These are phyloP conservation scores for Tuber brumale DNA, from an alignment of 495 filamentous ascomycete species.

Conservation along the genomic window DNA sequence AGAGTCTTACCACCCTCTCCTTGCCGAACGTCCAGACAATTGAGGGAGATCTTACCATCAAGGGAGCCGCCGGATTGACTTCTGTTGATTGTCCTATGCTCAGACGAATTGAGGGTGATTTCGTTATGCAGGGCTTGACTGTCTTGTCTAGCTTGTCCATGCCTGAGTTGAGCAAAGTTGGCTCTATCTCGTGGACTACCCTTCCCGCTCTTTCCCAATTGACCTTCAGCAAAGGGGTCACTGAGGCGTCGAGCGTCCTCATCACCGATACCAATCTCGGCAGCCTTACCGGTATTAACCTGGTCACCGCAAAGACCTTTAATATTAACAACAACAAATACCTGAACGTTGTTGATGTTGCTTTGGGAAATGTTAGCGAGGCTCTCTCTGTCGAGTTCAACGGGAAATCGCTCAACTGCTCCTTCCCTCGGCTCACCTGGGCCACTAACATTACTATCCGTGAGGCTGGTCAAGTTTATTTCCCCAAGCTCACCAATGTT, in stretches of 20 bases:
- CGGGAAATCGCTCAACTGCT: slow-evolving; percentile 52
- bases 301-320: slow-evolving; percentile 56
- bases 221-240: slow-evolving; percentile 56
- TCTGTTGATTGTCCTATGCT: slow-evolving; percentile 45
- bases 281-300: slow-evolving; percentile 69
- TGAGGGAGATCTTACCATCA: slow-evolving; percentile 58
- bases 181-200: slow-evolving; percentile 60
- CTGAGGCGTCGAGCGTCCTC: slow-evolving; percentile 55
- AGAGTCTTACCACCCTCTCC: slow-evolving; percentile 49
- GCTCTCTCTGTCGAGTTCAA: slow-evolving; percentile 58
- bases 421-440: slow-evolving; percentile 68
- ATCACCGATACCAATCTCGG: slow-evolving; percentile 79
- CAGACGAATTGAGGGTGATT: slow-evolving; percentile 52
- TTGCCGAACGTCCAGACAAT: slow-evolving; percentile 58
- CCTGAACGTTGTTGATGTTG: slow-evolving; percentile 62
- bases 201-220: slow-evolving; percentile 64
- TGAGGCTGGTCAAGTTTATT: slow-evolving; percentile 65
- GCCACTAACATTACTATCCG: slow-evolving; percentile 81
- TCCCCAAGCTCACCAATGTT: slow-evolving; percentile 70
- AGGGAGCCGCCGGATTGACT: slow-evolving; percentile 55
- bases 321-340: slow-evolving; percentile 76
- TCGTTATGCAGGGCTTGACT: slow-evolving; percentile 60
- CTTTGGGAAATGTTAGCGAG: slow-evolving; percentile 61
- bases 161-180: slow-evolving; percentile 56
- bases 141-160: slow-evolving; percentile 59